These are phyloP conservation scores for Calycina herbarum DNA, from an alignment of 2,329 filamentous ascomycete genomes.

Conservation along the genomic window DNA sequence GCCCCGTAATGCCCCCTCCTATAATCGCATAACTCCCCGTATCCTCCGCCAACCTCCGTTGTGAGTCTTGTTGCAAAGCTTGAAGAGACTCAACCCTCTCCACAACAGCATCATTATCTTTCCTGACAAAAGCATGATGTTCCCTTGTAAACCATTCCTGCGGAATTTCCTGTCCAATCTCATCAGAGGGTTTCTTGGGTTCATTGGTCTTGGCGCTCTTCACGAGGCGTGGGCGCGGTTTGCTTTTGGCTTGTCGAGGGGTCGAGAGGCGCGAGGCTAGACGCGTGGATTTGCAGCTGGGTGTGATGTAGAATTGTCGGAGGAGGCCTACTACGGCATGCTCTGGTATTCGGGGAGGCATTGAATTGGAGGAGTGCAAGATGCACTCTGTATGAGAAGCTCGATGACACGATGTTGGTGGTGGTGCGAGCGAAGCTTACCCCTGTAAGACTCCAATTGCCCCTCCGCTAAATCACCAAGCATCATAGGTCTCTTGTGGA, in stretches of 20 bases:
- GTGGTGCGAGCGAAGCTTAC: not conserved
- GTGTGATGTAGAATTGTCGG: constrained; percentile 28
- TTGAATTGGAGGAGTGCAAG: constrained; percentile 21
- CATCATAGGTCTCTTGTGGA: no score
- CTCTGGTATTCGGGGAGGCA: constrained; percentile 32
- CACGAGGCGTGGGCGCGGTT: not conserved
- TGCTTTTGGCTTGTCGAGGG: not conserved
- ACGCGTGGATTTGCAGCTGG: constrained; percentile 23
- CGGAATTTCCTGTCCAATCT: no score
- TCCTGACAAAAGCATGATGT: no score
- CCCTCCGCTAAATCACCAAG: no score
- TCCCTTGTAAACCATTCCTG: no score
- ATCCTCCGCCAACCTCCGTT: not conserved
- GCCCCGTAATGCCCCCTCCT: constrained; percentile 80
- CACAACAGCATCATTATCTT: no score
- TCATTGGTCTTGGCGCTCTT: not conserved
- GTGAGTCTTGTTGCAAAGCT: not conserved
- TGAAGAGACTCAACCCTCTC: no score
- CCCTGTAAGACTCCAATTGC: no score
- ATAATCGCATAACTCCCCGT: constrained; percentile 59
- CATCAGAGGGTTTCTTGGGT: no score
- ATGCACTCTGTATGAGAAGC: not conserved
- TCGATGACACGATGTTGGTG: not conserved
- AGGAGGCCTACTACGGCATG: constrained; percentile 32
- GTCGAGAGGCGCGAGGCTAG: not conserved